Evolutionary conservation across 345 rosid genomes (phyloP).

Genomic region (Leavenworthia alabamica): DNA sequence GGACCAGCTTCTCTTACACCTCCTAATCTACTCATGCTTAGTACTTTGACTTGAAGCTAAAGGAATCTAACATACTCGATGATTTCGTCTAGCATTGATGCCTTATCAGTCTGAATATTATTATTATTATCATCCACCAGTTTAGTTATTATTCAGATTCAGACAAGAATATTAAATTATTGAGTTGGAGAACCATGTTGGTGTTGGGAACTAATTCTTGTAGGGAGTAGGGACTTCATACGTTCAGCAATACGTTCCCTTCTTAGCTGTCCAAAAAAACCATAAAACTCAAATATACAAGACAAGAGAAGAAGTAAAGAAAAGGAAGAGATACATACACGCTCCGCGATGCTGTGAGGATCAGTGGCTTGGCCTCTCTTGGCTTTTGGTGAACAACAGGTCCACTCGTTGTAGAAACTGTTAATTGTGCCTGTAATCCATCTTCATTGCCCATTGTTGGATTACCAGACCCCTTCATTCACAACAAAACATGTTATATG

Average conservation of each 20-base stretch:
- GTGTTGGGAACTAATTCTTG: slow-evolving; percentile 96
- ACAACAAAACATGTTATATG: background rate
- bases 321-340: slow-evolving; percentile 48
- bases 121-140: background rate
- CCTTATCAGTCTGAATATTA: slow-evolving; percentile 89
- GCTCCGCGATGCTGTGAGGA: slow-evolving; percentile 95
- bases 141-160: background rate
- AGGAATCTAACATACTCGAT: slow-evolving; percentile 97
- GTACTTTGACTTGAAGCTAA: slow-evolving; percentile 99
- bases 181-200: slow-evolving; percentile 59
- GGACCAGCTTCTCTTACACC: slow-evolving; percentile 85
- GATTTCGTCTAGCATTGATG: slow-evolving; percentile 98
- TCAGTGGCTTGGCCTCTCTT: slow-evolving; percentile 97
- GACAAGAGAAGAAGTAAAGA: background rate
- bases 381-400: slow-evolving; percentile 60
- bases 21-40: slow-evolving; percentile 94
- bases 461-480: slow-evolving; percentile 32
- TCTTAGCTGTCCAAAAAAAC: slow-evolving; percentile 56
- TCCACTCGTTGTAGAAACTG: slow-evolving; percentile 52
- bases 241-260: slow-evolving; percentile 97
- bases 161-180: background rate
- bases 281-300: slow-evolving; percentile 2
- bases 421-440: slow-evolving; percentile 37
- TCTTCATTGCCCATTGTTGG: slow-evolving; percentile 37
- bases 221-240: slow-evolving; percentile 95